These are phyloP conservation scores for Mollisiaceae sp. DNA, from an alignment of 2,329 filamentous ascomycete genomes.

Conservation along the genomic window DNA sequence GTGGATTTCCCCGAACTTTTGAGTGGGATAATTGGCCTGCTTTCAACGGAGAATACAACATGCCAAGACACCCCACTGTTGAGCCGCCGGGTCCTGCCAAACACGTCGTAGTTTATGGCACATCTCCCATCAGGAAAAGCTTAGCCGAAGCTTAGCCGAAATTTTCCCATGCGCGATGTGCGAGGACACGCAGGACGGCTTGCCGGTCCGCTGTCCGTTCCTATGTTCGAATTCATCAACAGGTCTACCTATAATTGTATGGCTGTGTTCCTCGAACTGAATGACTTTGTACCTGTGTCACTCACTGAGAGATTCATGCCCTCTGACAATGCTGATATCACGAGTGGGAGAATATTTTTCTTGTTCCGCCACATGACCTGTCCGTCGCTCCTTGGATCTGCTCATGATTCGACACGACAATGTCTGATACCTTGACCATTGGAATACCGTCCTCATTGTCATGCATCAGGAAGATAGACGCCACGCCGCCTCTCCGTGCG, in stretches of 20 bases:
- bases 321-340: not conserved
- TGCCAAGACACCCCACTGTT: slow-evolving; percentile 6
- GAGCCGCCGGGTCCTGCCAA: not conserved
- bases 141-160: not conserved
- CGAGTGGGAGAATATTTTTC: not conserved
- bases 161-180: not conserved
- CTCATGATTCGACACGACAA: not conserved
- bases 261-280: not conserved
- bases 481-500: slow-evolving; percentile 23
- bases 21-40: not conserved
- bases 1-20: not conserved
- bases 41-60: not conserved
- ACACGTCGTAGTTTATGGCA: not conserved
- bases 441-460: not conserved
- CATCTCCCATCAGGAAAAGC: not conserved
- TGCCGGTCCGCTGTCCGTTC: not conserved
- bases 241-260: not conserved
- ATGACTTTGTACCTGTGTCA: not conserved
- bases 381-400: not conserved
- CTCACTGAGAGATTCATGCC: not conserved
- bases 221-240: not conserved
- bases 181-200: not conserved
- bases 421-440: not conserved
- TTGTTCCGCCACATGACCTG: not conserved
- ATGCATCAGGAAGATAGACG: not conserved